Base-by-base conservation (phyloP, 768 basidiomycete species). In the Russula abietina region DNA sequence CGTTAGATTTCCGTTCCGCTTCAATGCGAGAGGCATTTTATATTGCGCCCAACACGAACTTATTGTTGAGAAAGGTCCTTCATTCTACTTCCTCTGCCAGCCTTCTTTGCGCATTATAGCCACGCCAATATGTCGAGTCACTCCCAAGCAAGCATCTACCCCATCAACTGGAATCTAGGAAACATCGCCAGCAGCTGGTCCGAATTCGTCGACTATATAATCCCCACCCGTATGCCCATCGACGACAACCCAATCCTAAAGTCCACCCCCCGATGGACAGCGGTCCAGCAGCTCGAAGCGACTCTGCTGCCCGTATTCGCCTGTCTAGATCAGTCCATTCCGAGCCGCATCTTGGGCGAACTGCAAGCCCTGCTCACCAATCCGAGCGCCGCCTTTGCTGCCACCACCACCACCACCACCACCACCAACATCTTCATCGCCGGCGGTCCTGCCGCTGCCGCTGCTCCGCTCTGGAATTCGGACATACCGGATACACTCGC, bases 401-500 rank as follows among this genome's bases (percentile, higher is more conserved):
- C n/a, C n/a, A n/a, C n/a, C n/a, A n/a, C n/a, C n/a, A n/a, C n/a
- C n/a, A n/a, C n/a, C n/a, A n/a, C n/a, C n/a, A n/a, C n/a, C n/a
- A n/a, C n/a, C n/a, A n/a, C n/a, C n/a, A n/a, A n/a, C n/a, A n/a
- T n/a, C n/a, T n/a, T n/a, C 30, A 41, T 61, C 22, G 32, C 8
- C 11, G 39, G 55, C n/a, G n/a, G n/a, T n/a, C n/a, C n/a, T n/a
- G n/a, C n/a, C n/a, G n/a, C n/a, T n/a, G n/a, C n/a, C n/a, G n/a
- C n/a, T 10, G 9, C 32, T 4, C 17, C 61, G 9, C 55, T 61
- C 22, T 57, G 36, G 54, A 28, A 39, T 14, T 61, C 55, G 28
- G 55, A 50, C 22, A 61, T 61, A 61, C 49, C 61, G 12, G 61
- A 61, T 55, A 50, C 55, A 5, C 48, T 61, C 17, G 61, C 61